phyloP scores from a whole-genome alignment of 805 yeast genomes.

The Lipomyces anomalus region DNA sequence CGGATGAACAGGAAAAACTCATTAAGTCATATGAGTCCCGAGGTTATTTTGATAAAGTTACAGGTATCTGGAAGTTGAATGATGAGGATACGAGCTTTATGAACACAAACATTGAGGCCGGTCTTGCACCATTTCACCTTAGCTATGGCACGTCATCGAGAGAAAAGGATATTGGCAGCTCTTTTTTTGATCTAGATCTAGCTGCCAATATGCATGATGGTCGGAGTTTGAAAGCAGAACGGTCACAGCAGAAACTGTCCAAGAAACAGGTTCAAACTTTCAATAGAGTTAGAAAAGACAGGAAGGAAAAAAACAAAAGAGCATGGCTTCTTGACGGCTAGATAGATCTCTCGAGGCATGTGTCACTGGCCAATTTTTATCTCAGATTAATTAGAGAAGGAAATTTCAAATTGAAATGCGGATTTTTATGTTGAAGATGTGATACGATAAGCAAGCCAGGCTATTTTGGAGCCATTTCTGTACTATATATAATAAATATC shows the following conservation, averaged over 20 bases:
- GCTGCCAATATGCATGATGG: constrained; percentile 17
- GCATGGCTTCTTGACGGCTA: constrained; percentile 21
- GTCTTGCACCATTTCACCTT: background rate
- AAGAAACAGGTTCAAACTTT: constrained; percentile 26
- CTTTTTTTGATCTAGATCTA: constrained; percentile 13
- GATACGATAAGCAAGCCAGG: too few species aligned
- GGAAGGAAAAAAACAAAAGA: constrained; percentile 23
- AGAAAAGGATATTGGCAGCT: background rate
- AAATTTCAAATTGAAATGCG: too few species aligned
- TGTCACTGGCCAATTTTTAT: background rate
- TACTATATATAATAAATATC: too few species aligned
- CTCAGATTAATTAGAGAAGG: too few species aligned
- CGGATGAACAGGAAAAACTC: background rate
- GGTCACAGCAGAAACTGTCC: constrained; percentile 18
- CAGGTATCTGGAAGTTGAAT: background rate
- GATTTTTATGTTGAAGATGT: too few species aligned
- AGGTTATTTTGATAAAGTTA: background rate
- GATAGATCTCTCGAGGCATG: background rate
- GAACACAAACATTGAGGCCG: background rate
- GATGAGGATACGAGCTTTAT: too few species aligned
- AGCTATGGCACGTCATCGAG: background rate
- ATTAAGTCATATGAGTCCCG: background rate
- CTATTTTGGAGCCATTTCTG: too few species aligned
- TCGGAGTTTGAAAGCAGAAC: constrained; percentile 22
- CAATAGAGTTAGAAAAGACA: constrained; percentile 21